Base-by-base conservation (phyloP, 805 yeast genomes). In the Wickerhamomyces mucosus region DNA sequence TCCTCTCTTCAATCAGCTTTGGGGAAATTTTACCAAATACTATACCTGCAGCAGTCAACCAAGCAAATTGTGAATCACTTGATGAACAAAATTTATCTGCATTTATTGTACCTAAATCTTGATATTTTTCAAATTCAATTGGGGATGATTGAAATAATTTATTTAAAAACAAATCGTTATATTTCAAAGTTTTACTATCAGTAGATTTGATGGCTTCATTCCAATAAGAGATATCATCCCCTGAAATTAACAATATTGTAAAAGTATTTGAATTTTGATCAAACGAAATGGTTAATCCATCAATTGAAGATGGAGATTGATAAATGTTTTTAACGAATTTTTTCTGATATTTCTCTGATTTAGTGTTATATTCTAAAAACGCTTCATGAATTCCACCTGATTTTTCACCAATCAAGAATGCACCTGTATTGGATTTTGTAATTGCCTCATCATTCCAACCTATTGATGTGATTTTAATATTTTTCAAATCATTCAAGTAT, bases 361-460 rank as follows among this genome's bases (percentile, higher is more conserved):
- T 52, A 27, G 34, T 40, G 6, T 28, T 18, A 32, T 42, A 50
- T 21, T 72, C 76, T 12, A 67, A 51, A 25, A 46, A 45, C 5
- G 63, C 53, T 42, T 75, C 81, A 31, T 63, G 61, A 6, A 77
- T 40, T 4, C 50, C 39, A 1, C 80, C 81, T 3, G 59, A 56
- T 5, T 51, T 42, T 0, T 75, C 68, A 6, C 76, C 75, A 3
- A 73, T 30, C 10, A 76, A 46, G 9, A 74, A 50, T 3, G 65
- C 58, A 3, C 75, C 75, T 0, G 75, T 62, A 12, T 55, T 46
- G 8, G 45, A 35, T 6, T 51, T 48, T 1, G 58, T 54, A 7
- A 52, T 50, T 2, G 61, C 55, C 3, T 44, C 46, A 16, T 54
- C 64, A 49, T 43, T 51, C 67, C 59, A 74, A 1, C 58, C 62